phyloP scores from a whole-genome alignment of 352 stramenopile genomes.

The Thalassiosira livingstoniorum region DNA sequence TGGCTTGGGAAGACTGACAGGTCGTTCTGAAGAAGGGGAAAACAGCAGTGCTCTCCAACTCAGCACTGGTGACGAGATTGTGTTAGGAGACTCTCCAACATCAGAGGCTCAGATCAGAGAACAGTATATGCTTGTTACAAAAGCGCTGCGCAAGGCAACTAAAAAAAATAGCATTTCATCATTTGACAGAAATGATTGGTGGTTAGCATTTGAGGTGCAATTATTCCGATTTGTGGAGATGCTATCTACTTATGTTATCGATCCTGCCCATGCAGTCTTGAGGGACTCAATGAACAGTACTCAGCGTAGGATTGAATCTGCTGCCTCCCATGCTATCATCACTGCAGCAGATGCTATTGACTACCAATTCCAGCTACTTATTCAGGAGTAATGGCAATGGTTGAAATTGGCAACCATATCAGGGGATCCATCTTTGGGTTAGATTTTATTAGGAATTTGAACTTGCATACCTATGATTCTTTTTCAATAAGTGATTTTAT shows the following conservation, averaged over 20 bases:
- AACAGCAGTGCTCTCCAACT: constrained; percentile 39
- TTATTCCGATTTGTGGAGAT: constrained; percentile 66
- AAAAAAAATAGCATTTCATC: constrained; percentile 41
- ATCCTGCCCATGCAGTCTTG: constrained; percentile 51
- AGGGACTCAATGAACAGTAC: constrained; percentile 44
- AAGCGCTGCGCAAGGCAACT: constrained; percentile 54
- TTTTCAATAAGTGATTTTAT: neutral
- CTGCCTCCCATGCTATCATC: constrained; percentile 56
- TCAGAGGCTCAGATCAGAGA: constrained; percentile 45
- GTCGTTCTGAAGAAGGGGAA: constrained; percentile 6
- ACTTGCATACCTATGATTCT: neutral
- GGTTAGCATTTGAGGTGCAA: constrained; percentile 57
- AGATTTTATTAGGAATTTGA: neutral
- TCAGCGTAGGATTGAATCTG: constrained; percentile 54
- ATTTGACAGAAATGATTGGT: constrained; percentile 48
- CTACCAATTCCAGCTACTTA: constrained; percentile 61
- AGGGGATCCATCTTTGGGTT: too few species aligned
- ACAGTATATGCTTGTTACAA: constrained; percentile 51
- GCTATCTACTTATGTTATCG: constrained; percentile 61
- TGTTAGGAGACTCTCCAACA: constrained; percentile 20
- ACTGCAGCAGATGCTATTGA: constrained; percentile 61
- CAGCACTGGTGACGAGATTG: constrained; percentile 60
- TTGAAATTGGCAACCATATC: too few species aligned
- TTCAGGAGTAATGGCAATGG: constrained; percentile 57
- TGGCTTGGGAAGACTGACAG: constrained; percentile 28